Conservation (phyloP, 139 green algal genomes). For the Coelastrella sp. region DNA sequence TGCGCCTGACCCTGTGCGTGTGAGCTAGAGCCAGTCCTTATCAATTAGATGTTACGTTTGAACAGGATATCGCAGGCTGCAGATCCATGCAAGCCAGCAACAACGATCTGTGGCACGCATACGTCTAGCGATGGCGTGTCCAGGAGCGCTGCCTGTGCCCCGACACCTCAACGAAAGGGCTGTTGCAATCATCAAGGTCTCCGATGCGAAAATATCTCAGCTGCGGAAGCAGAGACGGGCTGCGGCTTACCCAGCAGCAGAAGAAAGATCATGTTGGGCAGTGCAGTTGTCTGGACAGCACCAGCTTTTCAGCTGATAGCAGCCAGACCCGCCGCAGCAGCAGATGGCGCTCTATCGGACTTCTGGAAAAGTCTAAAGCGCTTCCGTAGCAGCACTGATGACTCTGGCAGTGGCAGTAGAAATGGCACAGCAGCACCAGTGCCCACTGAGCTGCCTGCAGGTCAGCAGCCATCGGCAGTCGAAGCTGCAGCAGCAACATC, state of each 20-base stretch:
- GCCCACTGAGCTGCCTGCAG: too few species aligned
- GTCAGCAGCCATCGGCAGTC: too few species aligned
- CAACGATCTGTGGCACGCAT: slow-evolving; percentile 1
- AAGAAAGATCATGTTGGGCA: background rate
- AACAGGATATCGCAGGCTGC: background rate
- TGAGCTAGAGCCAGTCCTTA: background rate
- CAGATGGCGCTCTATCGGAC: background rate
- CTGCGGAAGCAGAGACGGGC: too few species aligned
- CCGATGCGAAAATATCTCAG: too few species aligned
- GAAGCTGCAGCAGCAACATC: background rate
- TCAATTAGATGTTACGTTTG: background rate
- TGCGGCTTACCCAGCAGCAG: background rate
- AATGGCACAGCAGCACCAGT: background rate
- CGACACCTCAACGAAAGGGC: background rate
- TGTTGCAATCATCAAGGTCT: too few species aligned
- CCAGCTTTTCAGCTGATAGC: background rate
- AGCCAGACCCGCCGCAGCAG: background rate
- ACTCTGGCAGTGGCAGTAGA: background rate
- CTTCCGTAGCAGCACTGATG: background rate
- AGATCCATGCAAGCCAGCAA: background rate
- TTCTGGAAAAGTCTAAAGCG: background rate
- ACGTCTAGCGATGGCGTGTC: background rate
- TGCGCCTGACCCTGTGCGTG: background rate
- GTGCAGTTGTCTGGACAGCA: background rate
- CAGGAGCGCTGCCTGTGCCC: background rate